Evolutionary conservation across 805 yeast genomes (phyloP).

Genomic region (Cyberlindnera japonica): DNA sequence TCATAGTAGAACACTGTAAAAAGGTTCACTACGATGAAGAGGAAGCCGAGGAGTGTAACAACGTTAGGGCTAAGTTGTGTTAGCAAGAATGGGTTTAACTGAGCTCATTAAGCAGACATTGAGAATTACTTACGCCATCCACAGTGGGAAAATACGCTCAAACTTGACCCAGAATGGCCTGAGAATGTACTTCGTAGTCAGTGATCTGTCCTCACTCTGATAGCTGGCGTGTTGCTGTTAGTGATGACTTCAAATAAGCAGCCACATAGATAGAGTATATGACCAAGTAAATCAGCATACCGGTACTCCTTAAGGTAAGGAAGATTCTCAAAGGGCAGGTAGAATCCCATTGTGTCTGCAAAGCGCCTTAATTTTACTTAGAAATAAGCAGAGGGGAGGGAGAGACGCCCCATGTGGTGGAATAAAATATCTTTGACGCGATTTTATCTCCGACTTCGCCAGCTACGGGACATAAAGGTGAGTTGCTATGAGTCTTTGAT

Average conservation of each 20-base stretch:
- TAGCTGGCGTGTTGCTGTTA: constrained; percentile 31
- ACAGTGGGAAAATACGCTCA: constrained; percentile 70
- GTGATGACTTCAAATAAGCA: too few relatives aligned
- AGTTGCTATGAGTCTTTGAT: too few relatives aligned
- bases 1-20: constrained; percentile 65
- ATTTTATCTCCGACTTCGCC: too few relatives aligned
- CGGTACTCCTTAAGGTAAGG: constrained; percentile 45
- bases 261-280: too few relatives aligned
- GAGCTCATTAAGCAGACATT: not conserved
- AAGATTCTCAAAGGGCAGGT: constrained; percentile 51
- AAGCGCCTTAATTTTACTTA: not conserved
- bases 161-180: constrained; percentile 81
- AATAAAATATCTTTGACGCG: too few relatives aligned
- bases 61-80: constrained; percentile 56
- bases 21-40: constrained; percentile 64
- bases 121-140: constrained; percentile 58
- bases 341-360: constrained; percentile 53
- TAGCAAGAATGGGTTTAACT: not conserved
- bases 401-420: too few relatives aligned
- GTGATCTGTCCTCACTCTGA: constrained; percentile 76
- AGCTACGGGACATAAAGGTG: too few relatives aligned
- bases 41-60: constrained; percentile 76
- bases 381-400: not conserved
- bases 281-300: constrained; percentile 6
- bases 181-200: constrained; percentile 67